A percentile compares a stretch with the other conserved stretches of the same genome.
These are phyloP conservation scores for Hortiboletus flavorubellus DNA, from an alignment of 768 basidiomycete species.

Conservation along the genomic window DNA sequence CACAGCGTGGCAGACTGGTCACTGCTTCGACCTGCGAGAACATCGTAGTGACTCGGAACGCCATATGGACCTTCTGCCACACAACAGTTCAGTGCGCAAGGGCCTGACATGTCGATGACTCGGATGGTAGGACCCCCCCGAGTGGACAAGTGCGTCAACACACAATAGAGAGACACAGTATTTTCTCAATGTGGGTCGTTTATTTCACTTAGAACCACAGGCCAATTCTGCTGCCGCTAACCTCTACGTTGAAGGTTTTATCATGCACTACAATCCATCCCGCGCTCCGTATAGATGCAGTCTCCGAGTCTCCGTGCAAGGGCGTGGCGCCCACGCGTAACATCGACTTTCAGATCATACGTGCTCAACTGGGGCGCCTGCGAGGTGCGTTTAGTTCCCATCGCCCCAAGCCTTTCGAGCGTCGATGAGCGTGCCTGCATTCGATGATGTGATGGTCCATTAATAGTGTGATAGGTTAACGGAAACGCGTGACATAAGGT, in stretches of 20 bases:
- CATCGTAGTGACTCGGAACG: neutral
- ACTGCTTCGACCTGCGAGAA: neutral
- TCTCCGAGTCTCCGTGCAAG: neutral
- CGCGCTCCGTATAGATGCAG: neutral
- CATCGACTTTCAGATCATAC: neutral
- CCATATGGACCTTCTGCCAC: neutral
- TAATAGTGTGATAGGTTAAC: slow-evolving; percentile 18
- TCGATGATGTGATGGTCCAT: neutral
- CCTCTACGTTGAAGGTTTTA: neutral
- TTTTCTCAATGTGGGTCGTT: neutral
- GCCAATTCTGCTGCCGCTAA: neutral
- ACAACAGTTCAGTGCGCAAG: neutral
- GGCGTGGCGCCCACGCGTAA: neutral
- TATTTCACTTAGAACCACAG: neutral
- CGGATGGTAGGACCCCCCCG: neutral
- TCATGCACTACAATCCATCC: neutral
- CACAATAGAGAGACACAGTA: neutral
- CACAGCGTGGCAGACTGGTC: neutral
- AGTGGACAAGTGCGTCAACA: neutral
- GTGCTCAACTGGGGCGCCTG: neutral
- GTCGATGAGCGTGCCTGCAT: too few species aligned
- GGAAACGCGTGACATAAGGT: slow-evolving; percentile 5
- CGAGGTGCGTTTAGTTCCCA: neutral
- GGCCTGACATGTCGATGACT: neutral
- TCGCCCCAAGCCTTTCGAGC: neutral